Evolutionary conservation across 208 protist genomes (phyloP), one percentile per base, ranked within the genome.

Genomic region (Leishmania tropica): DNA sequence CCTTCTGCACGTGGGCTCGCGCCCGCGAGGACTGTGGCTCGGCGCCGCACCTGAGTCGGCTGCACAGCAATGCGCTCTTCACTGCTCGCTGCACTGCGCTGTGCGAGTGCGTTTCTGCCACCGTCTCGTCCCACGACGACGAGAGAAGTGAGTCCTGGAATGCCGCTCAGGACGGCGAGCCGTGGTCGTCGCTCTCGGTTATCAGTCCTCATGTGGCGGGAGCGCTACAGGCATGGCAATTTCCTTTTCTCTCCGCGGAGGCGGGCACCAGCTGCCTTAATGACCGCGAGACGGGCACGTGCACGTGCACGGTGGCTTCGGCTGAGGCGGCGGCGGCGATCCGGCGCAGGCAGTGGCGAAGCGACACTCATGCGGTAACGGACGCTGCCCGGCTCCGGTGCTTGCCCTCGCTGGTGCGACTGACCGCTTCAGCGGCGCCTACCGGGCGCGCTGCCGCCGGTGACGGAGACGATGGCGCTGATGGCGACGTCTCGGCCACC

Each of bases 41-140:
- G 13, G 75, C 81, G 13, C 89, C 89, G 54, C 86, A 91, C 62
- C 51, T 95, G 3, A 51, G 78, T 17, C 83, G 93, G 5, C 68
- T 92, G 37, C 89, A 92, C 64, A 81, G 89, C 62, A 96, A 96
- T 71, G 88, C 93, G 28, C 84, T 96, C 60, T 94, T 93, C 51
- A 53, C 79, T 5, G 84, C 82, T 17, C 75, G 85, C 45, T 90
- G 81, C 83, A 71, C 70, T 3, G 75, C 83, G 0, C 75, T 84
- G 21, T 81, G 70, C 58, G 81, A 84, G 35, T 77, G 70, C 8
- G 62, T 85, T 8, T 42, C 35, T 17, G n/a, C 19, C 47, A 60
- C 47, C 15, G 31, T 35, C 10, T 8, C 35, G 2, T 13, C 35
- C 40, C 0, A 53, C 24, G 37, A 68, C 4, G 1, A 65, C 13